phyloP scores from a whole-genome alignment of 306 rosid species.

The Cyamopsis tetragonoloba region DNA sequence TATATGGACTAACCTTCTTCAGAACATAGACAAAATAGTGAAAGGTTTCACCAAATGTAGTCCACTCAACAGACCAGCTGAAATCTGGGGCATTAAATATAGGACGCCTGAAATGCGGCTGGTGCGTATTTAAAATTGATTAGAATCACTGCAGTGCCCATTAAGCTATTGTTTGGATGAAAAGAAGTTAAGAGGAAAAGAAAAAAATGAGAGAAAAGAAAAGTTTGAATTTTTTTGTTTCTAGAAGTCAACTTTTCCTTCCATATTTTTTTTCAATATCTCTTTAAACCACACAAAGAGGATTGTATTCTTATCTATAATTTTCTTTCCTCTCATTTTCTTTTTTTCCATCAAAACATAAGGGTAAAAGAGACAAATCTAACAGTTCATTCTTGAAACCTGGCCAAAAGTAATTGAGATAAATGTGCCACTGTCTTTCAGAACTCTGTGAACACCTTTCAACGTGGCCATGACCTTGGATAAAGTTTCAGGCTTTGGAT shows the following conservation, averaged over 20 bases:
- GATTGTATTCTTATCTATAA: too few relatives aligned
- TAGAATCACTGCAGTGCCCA: constrained; percentile 23
- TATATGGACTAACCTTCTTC: constrained; percentile 63
- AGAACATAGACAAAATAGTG: constrained; percentile 78
- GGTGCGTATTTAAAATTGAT: constrained; percentile 29
- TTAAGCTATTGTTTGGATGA: too few relatives aligned
- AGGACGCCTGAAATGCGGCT: constrained; percentile 94
- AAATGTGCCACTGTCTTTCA: constrained; percentile 71
- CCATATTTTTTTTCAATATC: too few relatives aligned
- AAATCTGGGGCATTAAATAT: constrained; percentile 69
- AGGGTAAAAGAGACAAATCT: neutral
- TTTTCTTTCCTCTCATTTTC: too few relatives aligned
- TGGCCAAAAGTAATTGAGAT: constrained; percentile 94
- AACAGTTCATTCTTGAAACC: constrained; percentile 43
- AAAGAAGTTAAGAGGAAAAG: too few relatives aligned
- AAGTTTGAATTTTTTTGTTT: too few relatives aligned
- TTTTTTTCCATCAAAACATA: too few relatives aligned
- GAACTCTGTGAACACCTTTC: constrained; percentile 75
- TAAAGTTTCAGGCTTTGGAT: constrained; percentile 64
- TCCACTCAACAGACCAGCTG: constrained; percentile 89
- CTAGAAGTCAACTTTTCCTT: too few relatives aligned
- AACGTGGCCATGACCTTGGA: constrained; percentile 77
- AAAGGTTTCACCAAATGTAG: constrained; percentile 83
- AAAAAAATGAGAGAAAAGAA: too few relatives aligned
- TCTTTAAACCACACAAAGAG: too few relatives aligned